Conservation (phyloP, 441 rosid species). For the Eruca vesicaria region DNA sequence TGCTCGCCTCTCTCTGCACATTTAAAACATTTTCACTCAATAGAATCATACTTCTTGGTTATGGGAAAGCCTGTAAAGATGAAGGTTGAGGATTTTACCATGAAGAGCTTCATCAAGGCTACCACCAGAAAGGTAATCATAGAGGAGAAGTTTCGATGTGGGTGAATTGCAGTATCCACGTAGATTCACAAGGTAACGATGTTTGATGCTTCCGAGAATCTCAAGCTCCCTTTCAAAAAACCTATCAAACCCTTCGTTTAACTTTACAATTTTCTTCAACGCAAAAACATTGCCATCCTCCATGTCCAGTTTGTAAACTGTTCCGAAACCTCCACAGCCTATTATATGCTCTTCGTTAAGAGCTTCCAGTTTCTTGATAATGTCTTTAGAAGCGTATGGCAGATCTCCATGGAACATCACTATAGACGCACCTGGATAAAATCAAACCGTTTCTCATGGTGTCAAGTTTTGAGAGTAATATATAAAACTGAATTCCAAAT, state of each 20-base stretch:
- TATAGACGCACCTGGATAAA: constrained; percentile 73
- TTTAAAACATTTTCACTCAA: not conserved
- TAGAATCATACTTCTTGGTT: constrained; percentile 10
- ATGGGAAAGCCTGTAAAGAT: not conserved
- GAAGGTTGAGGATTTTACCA: constrained; percentile 43
- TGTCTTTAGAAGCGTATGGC: constrained; percentile 90
- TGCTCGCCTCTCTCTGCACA: constrained; percentile 84
- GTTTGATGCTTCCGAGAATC: constrained; percentile 95
- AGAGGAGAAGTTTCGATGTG: constrained; percentile 15
- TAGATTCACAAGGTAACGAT: constrained; percentile 85
- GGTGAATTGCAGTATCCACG: constrained; percentile 22
- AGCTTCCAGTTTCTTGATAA: constrained; percentile 74
- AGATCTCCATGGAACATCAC: constrained; percentile 95
- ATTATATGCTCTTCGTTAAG: constrained; percentile 81
- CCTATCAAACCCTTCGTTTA: constrained; percentile 90
- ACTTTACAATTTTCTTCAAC: constrained; percentile 73
- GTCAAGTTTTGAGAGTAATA: not conserved
- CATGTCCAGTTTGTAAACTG: constrained; percentile 88
- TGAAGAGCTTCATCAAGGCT: constrained; percentile 66
- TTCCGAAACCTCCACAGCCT: constrained; percentile 93
- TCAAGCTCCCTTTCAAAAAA: constrained; percentile 94
- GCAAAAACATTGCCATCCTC: constrained; percentile 92
- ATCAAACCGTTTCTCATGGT: not conserved
- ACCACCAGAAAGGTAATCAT: constrained; percentile 18
- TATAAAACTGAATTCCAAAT: not conserved